These are phyloP conservation scores for Ophiostoma sp. DNA, from an alignment of 2,329 filamentous ascomycete species.

Conservation along the genomic window DNA sequence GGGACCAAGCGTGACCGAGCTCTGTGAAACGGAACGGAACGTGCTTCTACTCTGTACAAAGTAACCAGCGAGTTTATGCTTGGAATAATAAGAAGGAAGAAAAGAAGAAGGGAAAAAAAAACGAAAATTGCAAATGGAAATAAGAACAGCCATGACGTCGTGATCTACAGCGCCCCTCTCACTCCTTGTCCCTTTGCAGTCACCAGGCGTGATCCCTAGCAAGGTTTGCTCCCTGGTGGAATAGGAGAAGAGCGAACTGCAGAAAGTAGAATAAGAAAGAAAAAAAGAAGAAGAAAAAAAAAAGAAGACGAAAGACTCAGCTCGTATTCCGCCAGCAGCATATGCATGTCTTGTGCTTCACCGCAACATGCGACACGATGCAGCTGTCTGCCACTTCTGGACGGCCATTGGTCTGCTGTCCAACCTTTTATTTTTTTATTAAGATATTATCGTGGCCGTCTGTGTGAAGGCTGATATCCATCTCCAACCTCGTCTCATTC, in stretches of 20 bases:
- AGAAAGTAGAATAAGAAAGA: background rate
- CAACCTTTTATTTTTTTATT: background rate
- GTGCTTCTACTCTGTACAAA: background rate
- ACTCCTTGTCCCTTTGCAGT: constrained; percentile 14
- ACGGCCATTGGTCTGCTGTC: background rate
- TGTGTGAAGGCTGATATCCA: background rate
- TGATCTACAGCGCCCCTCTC: constrained; percentile 6
- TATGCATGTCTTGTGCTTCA: constrained; percentile 17
- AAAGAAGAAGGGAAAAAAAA: background rate
- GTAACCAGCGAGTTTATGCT: too few relatives aligned
- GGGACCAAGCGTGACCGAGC: too few relatives aligned
- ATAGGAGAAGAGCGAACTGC: background rate
- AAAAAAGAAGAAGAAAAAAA: background rate
- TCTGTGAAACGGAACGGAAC: too few relatives aligned
- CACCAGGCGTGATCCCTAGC: constrained; percentile 4
- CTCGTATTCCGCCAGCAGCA: background rate
- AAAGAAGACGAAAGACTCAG: background rate
- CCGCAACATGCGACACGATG: constrained; percentile 3
- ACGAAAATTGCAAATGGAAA: background rate
- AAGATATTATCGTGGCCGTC: background rate
- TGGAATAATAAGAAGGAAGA: background rate
- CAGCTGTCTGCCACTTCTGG: background rate
- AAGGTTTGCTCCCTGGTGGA: constrained; percentile 1
- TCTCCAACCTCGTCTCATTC: background rate
- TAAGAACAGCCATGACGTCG: constrained; percentile 4